Evolutionary conservation across 2,329 filamentous ascomycete genomes (phyloP).

Genomic region (Fusarium luffae): DNA sequence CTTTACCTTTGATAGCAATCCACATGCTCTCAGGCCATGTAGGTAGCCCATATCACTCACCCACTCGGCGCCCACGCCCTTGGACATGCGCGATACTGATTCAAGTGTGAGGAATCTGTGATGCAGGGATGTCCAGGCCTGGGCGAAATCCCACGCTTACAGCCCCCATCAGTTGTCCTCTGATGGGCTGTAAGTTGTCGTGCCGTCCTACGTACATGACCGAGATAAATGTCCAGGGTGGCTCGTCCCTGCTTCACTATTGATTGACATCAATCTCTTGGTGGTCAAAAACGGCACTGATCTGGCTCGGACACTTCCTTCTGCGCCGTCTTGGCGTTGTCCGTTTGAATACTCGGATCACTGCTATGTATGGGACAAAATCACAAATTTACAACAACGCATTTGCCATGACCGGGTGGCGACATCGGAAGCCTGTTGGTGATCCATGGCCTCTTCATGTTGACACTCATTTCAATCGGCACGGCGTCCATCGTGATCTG

Average conservation of each 20-base stretch:
- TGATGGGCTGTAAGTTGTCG: not conserved
- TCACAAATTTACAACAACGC: not conserved
- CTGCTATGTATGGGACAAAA: not conserved
- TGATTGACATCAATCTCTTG: constrained; percentile 24
- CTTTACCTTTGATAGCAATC: constrained; percentile 40
- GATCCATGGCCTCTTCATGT: not conserved
- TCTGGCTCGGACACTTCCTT: not conserved
- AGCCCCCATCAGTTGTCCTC: constrained; percentile 12
- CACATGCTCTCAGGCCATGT: constrained; percentile 16
- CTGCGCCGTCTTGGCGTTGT: not conserved
- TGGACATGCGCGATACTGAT: constrained; percentile 13
- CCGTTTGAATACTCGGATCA: not conserved
- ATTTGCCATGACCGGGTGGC: not conserved
- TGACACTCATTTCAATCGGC: not conserved
- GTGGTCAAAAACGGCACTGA: not conserved
- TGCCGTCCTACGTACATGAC: constrained; percentile 8
- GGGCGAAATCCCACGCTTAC: constrained; percentile 29
- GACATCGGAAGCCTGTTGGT: not conserved
- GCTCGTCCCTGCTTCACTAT: constrained; percentile 11
- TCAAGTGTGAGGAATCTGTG: constrained; percentile 34
- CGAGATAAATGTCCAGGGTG: constrained; percentile 33
- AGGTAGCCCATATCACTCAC: constrained; percentile 10
- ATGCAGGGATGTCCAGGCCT: constrained; percentile 30
- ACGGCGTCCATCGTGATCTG: not conserved
- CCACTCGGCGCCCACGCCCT: constrained; percentile 15